Conservation (phyloP, 192 early-diverging fungal genomes). For the Anaeromyces robustus region DNA sequence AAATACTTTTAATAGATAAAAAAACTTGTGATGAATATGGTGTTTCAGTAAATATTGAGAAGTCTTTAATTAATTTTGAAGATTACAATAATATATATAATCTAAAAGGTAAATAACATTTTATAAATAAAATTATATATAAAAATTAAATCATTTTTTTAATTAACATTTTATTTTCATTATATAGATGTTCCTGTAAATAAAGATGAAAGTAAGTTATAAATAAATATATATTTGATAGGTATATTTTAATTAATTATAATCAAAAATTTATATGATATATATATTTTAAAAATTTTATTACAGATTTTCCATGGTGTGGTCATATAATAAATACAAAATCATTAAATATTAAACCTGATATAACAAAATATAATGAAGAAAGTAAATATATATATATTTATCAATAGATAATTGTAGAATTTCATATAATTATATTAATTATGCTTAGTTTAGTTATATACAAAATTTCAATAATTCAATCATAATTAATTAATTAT, state of each 20-base stretch:
- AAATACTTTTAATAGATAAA: not conserved
- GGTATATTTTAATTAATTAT: too few species aligned
- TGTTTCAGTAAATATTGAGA: not conserved
- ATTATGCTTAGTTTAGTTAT: too few species aligned
- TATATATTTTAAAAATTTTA: too few species aligned
- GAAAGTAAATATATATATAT: not conserved
- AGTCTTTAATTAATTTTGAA: not conserved
- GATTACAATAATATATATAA: not conserved
- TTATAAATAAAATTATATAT: not conserved
- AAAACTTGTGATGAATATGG: not conserved
- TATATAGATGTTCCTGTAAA: too few species aligned
- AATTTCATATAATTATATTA: too few species aligned
- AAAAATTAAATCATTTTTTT: too few species aligned
- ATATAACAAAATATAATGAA: not conserved
- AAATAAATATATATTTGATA: not conserved
- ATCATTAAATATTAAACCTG: not conserved
- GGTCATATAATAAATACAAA: not conserved
- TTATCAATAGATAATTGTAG: too few species aligned
- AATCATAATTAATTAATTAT: too few species aligned
- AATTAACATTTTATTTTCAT: too few species aligned
- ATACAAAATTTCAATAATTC: too few species aligned
- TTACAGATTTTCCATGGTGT: not conserved
- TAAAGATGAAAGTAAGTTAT: too few species aligned
- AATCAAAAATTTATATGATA: not conserved
- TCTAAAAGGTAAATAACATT: not conserved